Base-by-base conservation (phyloP, 1,284 basidiomycete genomes). In the Fistulina hepatica region DNA sequence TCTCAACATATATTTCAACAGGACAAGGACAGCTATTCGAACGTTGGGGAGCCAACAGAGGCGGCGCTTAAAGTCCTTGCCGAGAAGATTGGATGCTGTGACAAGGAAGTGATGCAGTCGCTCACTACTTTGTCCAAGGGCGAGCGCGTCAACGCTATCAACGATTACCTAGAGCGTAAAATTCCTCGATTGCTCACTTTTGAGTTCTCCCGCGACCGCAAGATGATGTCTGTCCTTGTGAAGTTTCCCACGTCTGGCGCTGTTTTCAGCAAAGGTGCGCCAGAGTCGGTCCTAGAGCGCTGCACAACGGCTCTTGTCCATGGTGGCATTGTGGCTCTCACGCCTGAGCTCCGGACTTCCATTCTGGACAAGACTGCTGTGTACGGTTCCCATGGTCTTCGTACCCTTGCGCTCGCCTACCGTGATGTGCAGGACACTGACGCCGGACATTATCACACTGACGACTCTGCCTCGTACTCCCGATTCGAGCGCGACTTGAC, bases 211-310 rank as follows among this genome's bases (percentile, higher is more conserved):
- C 82, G 94, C 23, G 95, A 98, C 60, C 85, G 94, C 57, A 98
- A 97, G 65, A 93, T 92, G 73, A 98, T 97, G 94, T 97, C 93
- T 17, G 91, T 95, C 25, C 75, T 97, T 34, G 80, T 86, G 34
- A 71, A 65, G 44, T 61, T 71, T 43, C 69, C 76, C 44, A 71
- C 69, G 8, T 59, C 59, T 4, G 77, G 78, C 24, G 69, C 79
- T 13, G 65, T 94, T 3, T 82, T 92, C 52, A 90, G 86, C 56
- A 98, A 98, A 61, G 94, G 95, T 33, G 95, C 94, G 1, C 94
- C 93, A 3, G 94, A 98, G 63, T 82, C 84, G 15, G 83, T 99
- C 24, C 65, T 98, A 42, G 90, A 93, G 36, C 81, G 90, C 32
- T 95, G 90, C 60, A 76, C 75, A 5, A 73, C 71, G 23, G 77